Conservation (phyloP, 106 monocot species). For the Amphibolis antarctica region DNA sequence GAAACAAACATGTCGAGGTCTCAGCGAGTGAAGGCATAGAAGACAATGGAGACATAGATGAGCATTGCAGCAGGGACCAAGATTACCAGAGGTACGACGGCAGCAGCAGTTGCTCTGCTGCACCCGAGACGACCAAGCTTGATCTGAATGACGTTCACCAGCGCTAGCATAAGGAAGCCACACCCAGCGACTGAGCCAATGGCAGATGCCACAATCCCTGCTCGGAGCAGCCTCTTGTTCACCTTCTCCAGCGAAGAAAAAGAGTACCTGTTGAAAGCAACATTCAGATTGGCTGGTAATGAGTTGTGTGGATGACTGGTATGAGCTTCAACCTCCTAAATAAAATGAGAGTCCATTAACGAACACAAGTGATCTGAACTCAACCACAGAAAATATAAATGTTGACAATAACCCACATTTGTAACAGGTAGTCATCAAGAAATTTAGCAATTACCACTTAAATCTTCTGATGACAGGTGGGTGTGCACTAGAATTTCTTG, state of each 20-base stretch:
- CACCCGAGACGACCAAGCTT: constrained; percentile 62
- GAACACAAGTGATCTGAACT: no score
- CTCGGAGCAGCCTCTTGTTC: constrained; percentile 31
- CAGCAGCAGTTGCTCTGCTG: constrained; percentile 28
- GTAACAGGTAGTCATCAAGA: no score
- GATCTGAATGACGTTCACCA: constrained; percentile 65
- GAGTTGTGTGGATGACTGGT: no score
- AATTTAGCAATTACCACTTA: no score
- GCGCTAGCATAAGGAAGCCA: constrained; percentile 64
- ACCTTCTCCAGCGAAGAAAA: constrained; percentile 14
- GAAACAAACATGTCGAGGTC: neutral
- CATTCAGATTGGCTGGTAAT: no score
- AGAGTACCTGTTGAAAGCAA: no score
- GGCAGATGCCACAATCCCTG: constrained; percentile 47
- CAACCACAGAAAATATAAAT: no score
- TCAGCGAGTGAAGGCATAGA: constrained; percentile 75
- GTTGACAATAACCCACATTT: no score
- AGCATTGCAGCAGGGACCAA: constrained; percentile 56
- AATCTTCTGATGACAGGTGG: no score
- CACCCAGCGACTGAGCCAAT: constrained; percentile 46
- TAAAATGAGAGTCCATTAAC: no score
- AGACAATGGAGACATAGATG: constrained; percentile 47
- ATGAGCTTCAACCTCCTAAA: no score
- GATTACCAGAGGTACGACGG: constrained; percentile 42
- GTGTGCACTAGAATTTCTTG: no score